These are phyloP conservation scores for Xylaria sp. DNA, from an alignment of 2,329 filamentous ascomycete species.

Conservation along the genomic window DNA sequence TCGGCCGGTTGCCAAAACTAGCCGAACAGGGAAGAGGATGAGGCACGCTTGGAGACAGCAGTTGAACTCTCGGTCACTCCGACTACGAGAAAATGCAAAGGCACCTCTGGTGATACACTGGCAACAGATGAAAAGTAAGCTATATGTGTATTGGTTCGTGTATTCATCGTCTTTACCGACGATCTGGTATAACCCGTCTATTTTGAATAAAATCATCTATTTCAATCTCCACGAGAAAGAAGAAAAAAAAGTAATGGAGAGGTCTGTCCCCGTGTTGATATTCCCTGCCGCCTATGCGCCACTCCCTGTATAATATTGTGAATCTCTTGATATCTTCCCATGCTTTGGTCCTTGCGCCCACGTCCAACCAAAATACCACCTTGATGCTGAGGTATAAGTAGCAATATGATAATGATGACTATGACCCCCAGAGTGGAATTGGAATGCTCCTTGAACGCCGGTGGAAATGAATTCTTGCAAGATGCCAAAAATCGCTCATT, in stretches of 20 bases:
- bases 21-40: constrained; percentile 12
- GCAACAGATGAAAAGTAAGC: background rate
- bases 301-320: constrained; percentile 30
- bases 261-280: constrained; percentile 27
- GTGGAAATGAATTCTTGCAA: constrained; percentile 35
- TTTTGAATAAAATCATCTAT: constrained; percentile 33
- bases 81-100: background rate
- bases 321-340: constrained; percentile 34
- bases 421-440: constrained; percentile 29
- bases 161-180: constrained; percentile 4
- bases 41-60: background rate
- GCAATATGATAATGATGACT: constrained; percentile 30
- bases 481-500: constrained; percentile 32
- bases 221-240: constrained; percentile 24
- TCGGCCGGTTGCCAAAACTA: background rate
- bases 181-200: constrained; percentile 24
- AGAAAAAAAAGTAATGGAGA: constrained; percentile 26
- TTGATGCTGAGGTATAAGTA: constrained; percentile 36
- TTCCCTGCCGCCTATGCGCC: constrained; percentile 31
- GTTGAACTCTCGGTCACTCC: constrained; percentile 21
- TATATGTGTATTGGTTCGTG: constrained; percentile 15
- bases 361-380: constrained; percentile 35
- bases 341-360: constrained; percentile 29
- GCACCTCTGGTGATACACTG: background rate
- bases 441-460: constrained; percentile 36